Evolutionary conservation across 192 early-diverging fungal genomes (phyloP).

Genomic region (Coemansia sp.): DNA sequence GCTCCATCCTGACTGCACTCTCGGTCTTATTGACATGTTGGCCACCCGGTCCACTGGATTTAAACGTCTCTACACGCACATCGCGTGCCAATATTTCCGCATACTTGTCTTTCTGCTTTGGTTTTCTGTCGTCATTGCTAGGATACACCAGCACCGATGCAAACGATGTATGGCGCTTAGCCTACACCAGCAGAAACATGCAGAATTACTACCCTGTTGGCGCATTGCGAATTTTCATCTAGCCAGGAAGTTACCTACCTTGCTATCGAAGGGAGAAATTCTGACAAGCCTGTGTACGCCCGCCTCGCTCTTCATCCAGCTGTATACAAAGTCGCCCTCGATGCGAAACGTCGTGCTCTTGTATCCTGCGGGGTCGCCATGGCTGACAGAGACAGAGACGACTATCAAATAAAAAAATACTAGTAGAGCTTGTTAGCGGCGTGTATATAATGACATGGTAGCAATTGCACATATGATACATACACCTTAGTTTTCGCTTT

Average conservation of each 20-base stretch:
- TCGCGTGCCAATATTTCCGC: slow-evolving; percentile 53
- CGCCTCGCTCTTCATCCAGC: slow-evolving; percentile 67
- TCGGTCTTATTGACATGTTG: slow-evolving; percentile 92
- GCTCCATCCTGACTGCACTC: slow-evolving; percentile 83
- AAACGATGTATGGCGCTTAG: slow-evolving; percentile 67
- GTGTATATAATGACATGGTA: no score
- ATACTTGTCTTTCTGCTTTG: slow-evolving; percentile 18
- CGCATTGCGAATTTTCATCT: no score
- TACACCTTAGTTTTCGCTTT: slow-evolving; percentile 65
- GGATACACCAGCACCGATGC: slow-evolving; percentile 32
- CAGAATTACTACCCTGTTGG: not conserved
- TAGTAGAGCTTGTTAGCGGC: not conserved
- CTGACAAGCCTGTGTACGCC: slow-evolving; percentile 73
- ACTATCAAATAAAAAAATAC: slow-evolving; percentile 56
- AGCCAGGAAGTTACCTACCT: slow-evolving; percentile 47
- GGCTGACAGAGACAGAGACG: slow-evolving; percentile 44
- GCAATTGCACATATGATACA: no score
- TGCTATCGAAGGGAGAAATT: slow-evolving; percentile 68
- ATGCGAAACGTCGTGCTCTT: slow-evolving; percentile 5
- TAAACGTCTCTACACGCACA: slow-evolving; percentile 61
- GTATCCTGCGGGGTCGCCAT: slow-evolving; percentile 5
- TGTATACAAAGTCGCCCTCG: slow-evolving; percentile 64
- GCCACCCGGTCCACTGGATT: slow-evolving; percentile 56
- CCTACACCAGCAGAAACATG: slow-evolving; percentile 60
- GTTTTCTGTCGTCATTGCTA: slow-evolving; percentile 9